Conservation (phyloP, 176 grass and related monocot species). For the Lolium perenne region DNA sequence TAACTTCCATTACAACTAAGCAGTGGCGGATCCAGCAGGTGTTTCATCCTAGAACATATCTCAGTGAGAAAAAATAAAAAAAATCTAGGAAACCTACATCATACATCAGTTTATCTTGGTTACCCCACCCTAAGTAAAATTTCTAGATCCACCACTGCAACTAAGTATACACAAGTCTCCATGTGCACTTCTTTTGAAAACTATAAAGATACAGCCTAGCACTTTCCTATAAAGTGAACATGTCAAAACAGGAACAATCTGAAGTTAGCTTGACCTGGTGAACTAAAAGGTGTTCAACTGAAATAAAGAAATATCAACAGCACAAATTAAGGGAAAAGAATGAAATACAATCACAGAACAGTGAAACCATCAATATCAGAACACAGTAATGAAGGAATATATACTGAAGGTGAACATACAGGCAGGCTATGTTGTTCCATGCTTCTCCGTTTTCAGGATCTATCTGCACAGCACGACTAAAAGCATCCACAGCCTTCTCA, state of each 20-base stretch:
- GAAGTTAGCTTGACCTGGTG: background rate
- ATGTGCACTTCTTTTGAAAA: constrained; percentile 3
- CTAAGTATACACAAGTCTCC: constrained; percentile 19
- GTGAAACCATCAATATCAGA: constrained; percentile 33
- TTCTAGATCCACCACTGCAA: background rate
- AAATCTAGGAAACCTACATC: no score
- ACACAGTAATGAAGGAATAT: constrained; percentile 19
- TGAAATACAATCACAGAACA: constrained; percentile 26
- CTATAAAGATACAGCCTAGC: background rate
- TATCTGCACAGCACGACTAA: constrained; percentile 90
- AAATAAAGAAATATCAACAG: constrained; percentile 9
- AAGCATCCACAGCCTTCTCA: constrained; percentile 93
- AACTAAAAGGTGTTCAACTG: background rate
- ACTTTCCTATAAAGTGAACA: background rate
- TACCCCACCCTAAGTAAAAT: no score
- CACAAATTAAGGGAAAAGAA: background rate
- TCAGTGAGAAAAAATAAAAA: no score
- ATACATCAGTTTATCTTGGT: no score
- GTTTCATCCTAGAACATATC: no score
- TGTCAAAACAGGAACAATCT: background rate
- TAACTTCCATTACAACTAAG: constrained; percentile 34
- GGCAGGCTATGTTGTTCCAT: constrained; percentile 97
- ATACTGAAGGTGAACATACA: constrained; percentile 53
- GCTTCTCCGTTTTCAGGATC: constrained; percentile 99
- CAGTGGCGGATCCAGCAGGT: no score